phyloP scores from a whole-genome alignment of 2,329 filamentous ascomycete genomes.

The Fusarium sp. region DNA sequence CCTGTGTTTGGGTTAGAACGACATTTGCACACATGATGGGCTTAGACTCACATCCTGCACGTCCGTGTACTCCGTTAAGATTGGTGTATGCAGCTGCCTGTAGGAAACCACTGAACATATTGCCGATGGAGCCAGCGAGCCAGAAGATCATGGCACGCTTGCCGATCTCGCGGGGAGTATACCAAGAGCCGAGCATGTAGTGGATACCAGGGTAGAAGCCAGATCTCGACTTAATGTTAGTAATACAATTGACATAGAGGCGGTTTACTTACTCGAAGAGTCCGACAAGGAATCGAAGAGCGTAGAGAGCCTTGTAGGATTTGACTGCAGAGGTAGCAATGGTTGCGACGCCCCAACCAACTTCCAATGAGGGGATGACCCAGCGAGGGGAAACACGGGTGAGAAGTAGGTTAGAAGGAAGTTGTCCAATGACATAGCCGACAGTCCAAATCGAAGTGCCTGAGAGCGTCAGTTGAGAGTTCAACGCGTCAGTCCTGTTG shows the following conservation, averaged over 20 bases:
- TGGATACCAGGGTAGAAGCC: constrained; percentile 35
- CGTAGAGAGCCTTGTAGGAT: constrained; percentile 24
- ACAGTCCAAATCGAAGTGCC: constrained; percentile 33
- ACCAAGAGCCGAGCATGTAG: constrained; percentile 41
- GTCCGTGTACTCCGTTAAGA: constrained; percentile 25
- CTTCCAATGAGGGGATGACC: constrained; percentile 32
- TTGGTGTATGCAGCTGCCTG: constrained; percentile 32
- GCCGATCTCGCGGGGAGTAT: constrained; percentile 37
- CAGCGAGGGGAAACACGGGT: constrained; percentile 29
- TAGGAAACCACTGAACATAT: constrained; percentile 31
- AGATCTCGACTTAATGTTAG: constrained; percentile 12
- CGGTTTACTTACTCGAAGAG: constrained; percentile 27
- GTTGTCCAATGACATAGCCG: constrained; percentile 35
- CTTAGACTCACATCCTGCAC: constrained; percentile 20
- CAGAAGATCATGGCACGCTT: constrained; percentile 38
- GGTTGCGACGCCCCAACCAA: constrained; percentile 33
- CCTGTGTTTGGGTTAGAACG: constrained; percentile 14
- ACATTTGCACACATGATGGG: too few relatives aligned
- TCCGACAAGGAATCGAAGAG: constrained; percentile 28
- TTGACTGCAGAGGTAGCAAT: constrained; percentile 27
- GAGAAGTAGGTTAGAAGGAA: constrained; percentile 27
- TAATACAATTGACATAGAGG: background rate
- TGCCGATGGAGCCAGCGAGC: constrained; percentile 29
- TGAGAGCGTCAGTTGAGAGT: background rate
- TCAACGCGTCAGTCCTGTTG: background rate